Conservation (phyloP, 768 basidiomycete genomes). For the Phanerochaete carnosa region DNA sequence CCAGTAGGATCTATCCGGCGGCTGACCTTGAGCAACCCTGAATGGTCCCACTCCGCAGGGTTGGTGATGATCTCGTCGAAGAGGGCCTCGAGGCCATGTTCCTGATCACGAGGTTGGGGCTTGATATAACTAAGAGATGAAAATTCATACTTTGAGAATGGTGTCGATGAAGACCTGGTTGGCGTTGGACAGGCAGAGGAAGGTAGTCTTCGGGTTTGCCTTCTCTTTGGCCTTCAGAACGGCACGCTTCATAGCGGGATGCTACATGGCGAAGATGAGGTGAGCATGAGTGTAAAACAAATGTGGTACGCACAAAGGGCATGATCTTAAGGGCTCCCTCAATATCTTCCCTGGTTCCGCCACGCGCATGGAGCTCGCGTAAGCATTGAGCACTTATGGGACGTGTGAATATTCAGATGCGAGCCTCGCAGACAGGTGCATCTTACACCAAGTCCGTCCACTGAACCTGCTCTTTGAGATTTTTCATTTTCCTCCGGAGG, state of each 20-base stretch:
- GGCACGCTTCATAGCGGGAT: conserved; percentile 95
- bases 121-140: not conserved
- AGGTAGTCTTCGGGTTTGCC: conserved; percentile 62
- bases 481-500: conserved; percentile 79
- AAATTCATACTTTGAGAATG: conserved; percentile 66
- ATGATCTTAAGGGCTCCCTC: conserved; percentile 72
- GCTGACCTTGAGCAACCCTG: conserved; percentile 69
- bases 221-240: conserved; percentile 71
- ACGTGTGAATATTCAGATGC: conserved; percentile 6
- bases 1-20: conserved; percentile 73
- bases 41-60: conserved; percentile 77
- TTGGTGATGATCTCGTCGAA: conserved; percentile 92
- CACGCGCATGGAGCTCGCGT: conserved; percentile 65
- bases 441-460: conserved; percentile 96
- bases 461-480: conserved; percentile 58
- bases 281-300: not conserved
- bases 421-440: not conserved
- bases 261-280: conserved; percentile 44
- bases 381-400: conserved; percentile 60
- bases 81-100: conserved; percentile 62
- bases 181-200: conserved; percentile 92
- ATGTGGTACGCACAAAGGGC: conserved; percentile 69
- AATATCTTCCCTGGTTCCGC: conserved; percentile 71
- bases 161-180: conserved; percentile 90
- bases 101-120: conserved; percentile 27